Base-by-base conservation (phyloP, 129 eudicot genomes). In the Helianthus annuus region DNA sequence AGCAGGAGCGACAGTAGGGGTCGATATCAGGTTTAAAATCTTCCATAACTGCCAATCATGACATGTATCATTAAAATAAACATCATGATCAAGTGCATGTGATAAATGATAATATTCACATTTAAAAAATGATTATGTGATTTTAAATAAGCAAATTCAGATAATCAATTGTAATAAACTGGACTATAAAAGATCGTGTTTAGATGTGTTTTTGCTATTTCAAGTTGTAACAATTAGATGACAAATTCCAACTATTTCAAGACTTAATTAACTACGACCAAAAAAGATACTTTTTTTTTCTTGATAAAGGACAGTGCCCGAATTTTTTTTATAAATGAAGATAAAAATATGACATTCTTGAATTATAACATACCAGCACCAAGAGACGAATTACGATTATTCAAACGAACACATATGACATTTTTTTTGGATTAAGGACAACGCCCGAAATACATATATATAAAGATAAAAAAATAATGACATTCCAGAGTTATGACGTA, bases 1-100 rank as follows among this genome's bases (percentile, higher is more conserved):
- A 73, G 93, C 91, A 48, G 98, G 97, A 48, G 97, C 68, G 36
- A 82, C 76, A 14, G 86, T 54, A 48, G 91, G 88, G 27, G 92
- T 81, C 1, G 93, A 68, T 27, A 86, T 9, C n/a, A 83, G 75
- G 69, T 79, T 94, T 57, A 90, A 51, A 68, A 90, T 11, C 70
- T 87, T 79, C 88, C 90, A 93, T 68, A 89, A 85, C 98, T 92
- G 95, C 63, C 66, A 83, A 77, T 34, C 44, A 73, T 16, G 38
- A 22, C 70, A 39, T 19, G n/a, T 14, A 52, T 39, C 17, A 6
- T 19, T 51, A 38, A 52, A 10, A 32, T 45, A 60, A 11, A 54
- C 60, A 54, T 7, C 60, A 16, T 7, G 32, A 54, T 17, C 32
- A 17, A 16, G 29, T 17, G 60, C 17, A 16, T 54, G 60, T 7